phyloP scores from a whole-genome alignment of 2,329 filamentous ascomycete genomes.

The Daldinia sp. region DNA sequence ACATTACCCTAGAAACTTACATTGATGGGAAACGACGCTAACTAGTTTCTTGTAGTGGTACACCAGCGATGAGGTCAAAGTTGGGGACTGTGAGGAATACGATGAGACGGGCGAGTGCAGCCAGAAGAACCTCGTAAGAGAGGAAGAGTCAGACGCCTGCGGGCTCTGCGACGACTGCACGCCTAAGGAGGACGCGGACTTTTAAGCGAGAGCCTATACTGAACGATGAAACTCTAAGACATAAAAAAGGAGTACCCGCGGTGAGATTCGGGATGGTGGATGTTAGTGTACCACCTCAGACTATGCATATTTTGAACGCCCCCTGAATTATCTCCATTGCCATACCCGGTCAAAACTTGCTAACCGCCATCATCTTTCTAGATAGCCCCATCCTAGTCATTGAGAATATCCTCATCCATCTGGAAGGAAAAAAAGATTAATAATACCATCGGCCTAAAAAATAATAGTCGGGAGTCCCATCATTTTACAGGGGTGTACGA shows the following conservation, averaged over 20 bases:
- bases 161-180: constrained; percentile 45
- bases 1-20: background rate
- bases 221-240: background rate
- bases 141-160: constrained; percentile 42
- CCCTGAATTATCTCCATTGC: background rate
- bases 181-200: constrained; percentile 34
- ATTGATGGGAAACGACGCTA: constrained; percentile 6
- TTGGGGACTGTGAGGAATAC: constrained; percentile 41
- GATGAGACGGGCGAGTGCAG: constrained; percentile 38
- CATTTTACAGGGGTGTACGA: background rate
- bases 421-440: constrained; percentile 11
- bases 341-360: background rate
- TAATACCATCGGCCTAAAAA: background rate
- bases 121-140: constrained; percentile 35
- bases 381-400: background rate
- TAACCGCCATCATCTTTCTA: background rate
- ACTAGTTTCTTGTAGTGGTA: constrained; percentile 40
- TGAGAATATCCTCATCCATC: background rate
- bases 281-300: background rate
- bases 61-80: constrained; percentile 46
- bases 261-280: background rate
- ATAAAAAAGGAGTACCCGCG: background rate
- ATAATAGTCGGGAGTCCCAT: background rate
- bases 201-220: background rate
- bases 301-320: background rate